Base-by-base conservation (phyloP, 116 monocot genomes). In the Iris pallida region DNA sequence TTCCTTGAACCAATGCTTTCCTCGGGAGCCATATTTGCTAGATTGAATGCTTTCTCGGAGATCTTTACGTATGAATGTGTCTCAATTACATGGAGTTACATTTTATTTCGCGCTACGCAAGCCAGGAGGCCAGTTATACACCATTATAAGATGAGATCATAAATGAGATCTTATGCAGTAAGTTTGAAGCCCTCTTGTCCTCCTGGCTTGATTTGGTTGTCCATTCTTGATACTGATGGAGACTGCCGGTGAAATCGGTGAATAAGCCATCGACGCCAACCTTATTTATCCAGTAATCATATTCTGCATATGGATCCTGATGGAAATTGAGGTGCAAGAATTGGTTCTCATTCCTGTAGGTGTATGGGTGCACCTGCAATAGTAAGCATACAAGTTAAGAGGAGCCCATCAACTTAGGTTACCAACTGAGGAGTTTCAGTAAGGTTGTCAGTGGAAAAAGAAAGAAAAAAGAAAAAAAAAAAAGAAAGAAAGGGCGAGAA, bases 181-280 rank as follows among this genome's bases (percentile, higher is more conserved):
- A 53, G 12, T 55, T 53, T 8, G 53, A 67, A 53, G 67, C 67
- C 5, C 13, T 4, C 8, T 67, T 54, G 40, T 40, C 30, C 30
- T 67, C 54, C 49, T 51, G 7, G 52, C 12, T 10, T 6, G 20
- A 20, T 20, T 48, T 30, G 52, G 65, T 20, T 63, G 63, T 18
- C 63, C 79, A 85, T 61, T 92, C 72, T 65, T 83, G 88, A 65
- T 83, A 92, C 4, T 55, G 75, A 61, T 83, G 90, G 60, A 94
- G 87, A 55, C 87, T 90, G 5, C 90, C 94, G 1, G 90, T 87
- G 69, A 90, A 94, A 61, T 94, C 94, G 2, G 94, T 94, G 69
- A 94, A 94, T 9, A 90, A 51, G 6, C 90, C 94, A 41, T 94
- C 86, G 3, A 94, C 79, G 1, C 87, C 78, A 7, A 94, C 75